Conservation (phyloP, 257 asterid genomes). For the Solanum gracilifrons region DNA sequence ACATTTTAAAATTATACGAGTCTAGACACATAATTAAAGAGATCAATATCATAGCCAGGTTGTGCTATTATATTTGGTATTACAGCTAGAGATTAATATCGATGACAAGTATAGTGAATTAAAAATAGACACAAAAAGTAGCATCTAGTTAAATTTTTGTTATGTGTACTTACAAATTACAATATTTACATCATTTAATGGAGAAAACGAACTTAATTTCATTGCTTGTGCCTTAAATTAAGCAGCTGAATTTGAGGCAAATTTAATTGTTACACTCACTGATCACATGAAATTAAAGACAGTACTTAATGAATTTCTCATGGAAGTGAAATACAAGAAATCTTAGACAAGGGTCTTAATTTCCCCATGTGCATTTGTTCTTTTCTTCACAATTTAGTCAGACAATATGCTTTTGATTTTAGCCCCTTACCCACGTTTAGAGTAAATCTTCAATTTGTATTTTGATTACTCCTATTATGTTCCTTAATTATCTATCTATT, state of each 20-base stretch:
- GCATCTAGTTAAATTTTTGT: no score
- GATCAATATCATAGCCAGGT: background rate
- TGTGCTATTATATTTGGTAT: no score
- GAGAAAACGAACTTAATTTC: background rate
- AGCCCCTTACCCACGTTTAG: background rate
- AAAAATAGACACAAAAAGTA: rapidly evolving
- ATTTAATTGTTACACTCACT: background rate
- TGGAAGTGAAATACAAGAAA: background rate
- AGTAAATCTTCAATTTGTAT: background rate
- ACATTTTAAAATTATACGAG: background rate
- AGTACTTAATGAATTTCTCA: background rate
- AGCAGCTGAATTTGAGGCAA: background rate
- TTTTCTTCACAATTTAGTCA: background rate
- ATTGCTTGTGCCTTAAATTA: background rate
- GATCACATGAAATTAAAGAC: background rate
- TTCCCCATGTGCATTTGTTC: background rate
- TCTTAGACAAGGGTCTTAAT: background rate
- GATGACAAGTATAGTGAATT: background rate
- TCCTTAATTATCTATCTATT: background rate
- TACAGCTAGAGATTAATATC: background rate
- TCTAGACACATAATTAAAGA: background rate
- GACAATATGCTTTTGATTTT: background rate
- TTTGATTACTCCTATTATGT: background rate
- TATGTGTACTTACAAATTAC: background rate
- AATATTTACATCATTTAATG: background rate